Evolutionary conservation across 805 yeast genomes (phyloP).

Genomic region (Schwanniomyces vanrijiae): DNA sequence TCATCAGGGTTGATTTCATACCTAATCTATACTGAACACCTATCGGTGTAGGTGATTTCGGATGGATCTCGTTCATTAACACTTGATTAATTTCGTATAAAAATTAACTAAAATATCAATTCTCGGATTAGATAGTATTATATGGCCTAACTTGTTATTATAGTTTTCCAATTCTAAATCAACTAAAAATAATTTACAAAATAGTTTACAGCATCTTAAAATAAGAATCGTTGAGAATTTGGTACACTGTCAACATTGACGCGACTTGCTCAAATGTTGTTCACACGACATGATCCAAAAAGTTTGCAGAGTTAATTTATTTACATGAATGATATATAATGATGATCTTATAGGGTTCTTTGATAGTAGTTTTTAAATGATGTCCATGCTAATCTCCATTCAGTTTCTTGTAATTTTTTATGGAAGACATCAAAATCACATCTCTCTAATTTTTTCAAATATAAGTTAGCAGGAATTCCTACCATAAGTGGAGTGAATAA

Average conservation of each 20-base stretch:
- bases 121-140: background rate
- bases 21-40: background rate
- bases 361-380: conserved; percentile 49
- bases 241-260: background rate
- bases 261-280: background rate
- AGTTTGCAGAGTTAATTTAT: background rate
- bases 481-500: conserved; percentile 67
- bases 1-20: background rate
- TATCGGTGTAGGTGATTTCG: conserved; percentile 6
- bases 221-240: background rate
- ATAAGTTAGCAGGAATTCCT: conserved; percentile 64
- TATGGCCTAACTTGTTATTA: background rate
- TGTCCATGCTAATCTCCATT: conserved; percentile 68
- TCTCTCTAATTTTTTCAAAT: conserved; percentile 58
- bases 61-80: background rate
- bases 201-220: too few species aligned
- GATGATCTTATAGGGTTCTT: conserved; percentile 28
- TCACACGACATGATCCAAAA: background rate
- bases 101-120: background rate
- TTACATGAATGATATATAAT: background rate
- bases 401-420: conserved; percentile 45
- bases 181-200: background rate
- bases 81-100: background rate
- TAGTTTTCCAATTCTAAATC: background rate
- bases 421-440: conserved; percentile 61